These are phyloP conservation scores for Fusarium anthophilum DNA, from an alignment of 2,329 filamentous ascomycete genomes.

Conservation along the genomic window DNA sequence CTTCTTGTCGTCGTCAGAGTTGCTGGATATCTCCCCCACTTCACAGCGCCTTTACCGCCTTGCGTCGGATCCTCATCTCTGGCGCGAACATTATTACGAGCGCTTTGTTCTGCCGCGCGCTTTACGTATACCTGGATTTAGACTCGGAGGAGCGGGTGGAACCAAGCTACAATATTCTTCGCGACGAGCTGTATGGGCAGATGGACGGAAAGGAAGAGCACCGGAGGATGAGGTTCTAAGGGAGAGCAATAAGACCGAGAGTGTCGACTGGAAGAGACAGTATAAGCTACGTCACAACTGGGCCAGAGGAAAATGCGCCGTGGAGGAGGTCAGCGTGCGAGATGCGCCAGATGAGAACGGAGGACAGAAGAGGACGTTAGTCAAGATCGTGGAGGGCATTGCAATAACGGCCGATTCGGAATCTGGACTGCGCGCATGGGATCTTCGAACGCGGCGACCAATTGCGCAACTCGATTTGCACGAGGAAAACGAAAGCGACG, in stretches of 20 bases:
- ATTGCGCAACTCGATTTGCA: conserved; percentile 60
- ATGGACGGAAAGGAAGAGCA: conserved; percentile 54
- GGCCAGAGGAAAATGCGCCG: conserved; percentile 81
- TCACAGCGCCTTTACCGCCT: conserved; percentile 79
- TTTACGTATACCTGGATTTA: conserved; percentile 75
- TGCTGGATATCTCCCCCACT: conserved; percentile 71
- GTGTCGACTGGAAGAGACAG: conserved; percentile 85
- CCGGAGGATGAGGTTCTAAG: conserved; percentile 48
- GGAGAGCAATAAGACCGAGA: conserved; percentile 7
- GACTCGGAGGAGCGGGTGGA: conserved; percentile 44
- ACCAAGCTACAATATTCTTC: conserved; percentile 58
- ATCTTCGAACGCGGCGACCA: conserved; percentile 69
- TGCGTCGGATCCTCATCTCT: conserved; percentile 84
- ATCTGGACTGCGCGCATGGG: conserved; percentile 82
- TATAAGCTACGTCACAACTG: conserved; percentile 93
- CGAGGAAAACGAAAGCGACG: conserved; percentile 26
- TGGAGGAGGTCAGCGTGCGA: conserved; percentile 77
- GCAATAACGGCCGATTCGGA: conserved; percentile 78
- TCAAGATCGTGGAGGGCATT: conserved; percentile 79
- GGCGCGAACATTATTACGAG: conserved; percentile 89
- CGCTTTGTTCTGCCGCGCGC: conserved; percentile 87
- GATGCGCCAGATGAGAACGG: conserved; percentile 46
- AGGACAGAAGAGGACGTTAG: conserved; percentile 69
- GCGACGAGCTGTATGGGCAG: conserved; percentile 55
- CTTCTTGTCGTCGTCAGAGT: conserved; percentile 73